Base-by-base conservation (phyloP, 306 rosid genomes). In the Ormosia semicastrata region DNA sequence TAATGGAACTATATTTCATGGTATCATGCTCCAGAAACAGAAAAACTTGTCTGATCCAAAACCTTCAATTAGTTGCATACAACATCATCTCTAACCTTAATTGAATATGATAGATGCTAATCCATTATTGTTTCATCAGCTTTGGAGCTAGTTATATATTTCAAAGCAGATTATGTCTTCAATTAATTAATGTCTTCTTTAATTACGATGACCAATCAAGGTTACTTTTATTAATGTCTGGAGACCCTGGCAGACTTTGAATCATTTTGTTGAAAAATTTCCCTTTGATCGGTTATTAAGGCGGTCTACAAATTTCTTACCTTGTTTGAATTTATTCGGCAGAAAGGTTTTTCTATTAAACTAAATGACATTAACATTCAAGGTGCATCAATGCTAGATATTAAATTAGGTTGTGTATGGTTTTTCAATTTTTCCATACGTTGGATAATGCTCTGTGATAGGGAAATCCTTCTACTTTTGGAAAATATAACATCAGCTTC, bases 361-460 rank as follows among this genome's bases (percentile, higher is more conserved):
- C 78, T 49, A 76, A 83, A 84, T 84, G 87, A 81, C 85, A 87
- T 87, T 79, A 77, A 84, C 82, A 73, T 84, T 73, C 41, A 71
- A 80, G 81, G 71, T 81, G 85, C 47, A 52, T 73, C 50, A 66
- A 73, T 66, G 84, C 43, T 18, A 57, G 41, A 83, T 59, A 81
- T 72, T 81, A 62, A 73, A 81, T 71, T 68, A 37, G 68, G 81
- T 53, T 63, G 69, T 71, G 72, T 72, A 66, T 40, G 68, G 79
- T 64, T 63, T 78, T 75, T 68, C 54, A 73, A 64, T 12, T 70
- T 78, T 75, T 69, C 71, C 78, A 32, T 36, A 49, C 12, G 54
- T 79, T 65, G 30, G 79, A 64, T 34, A 71, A 75, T 63, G 78
- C 82, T 75, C n/a, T 59, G 41, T 68, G 66, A 65, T 72, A 43